phyloP scores from a whole-genome alignment of 495 filamentous ascomycete genomes.

The Oleoguttula mirabilis region DNA sequence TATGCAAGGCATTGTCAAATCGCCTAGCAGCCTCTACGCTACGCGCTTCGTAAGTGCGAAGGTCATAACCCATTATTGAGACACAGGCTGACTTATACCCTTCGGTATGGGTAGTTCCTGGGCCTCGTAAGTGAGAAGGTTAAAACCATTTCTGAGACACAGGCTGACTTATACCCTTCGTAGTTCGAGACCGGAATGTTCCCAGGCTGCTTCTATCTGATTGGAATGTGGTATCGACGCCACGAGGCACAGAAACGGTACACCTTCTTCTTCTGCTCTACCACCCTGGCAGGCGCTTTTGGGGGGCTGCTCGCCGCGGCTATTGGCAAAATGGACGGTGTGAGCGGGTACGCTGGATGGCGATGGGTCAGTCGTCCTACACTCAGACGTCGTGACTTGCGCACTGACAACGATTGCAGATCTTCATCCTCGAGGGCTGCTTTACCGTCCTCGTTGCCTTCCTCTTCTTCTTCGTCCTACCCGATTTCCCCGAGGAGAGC shows the following conservation, averaged over 20 bases:
- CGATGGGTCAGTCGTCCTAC: conserved; percentile 44
- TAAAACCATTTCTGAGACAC: too few species aligned
- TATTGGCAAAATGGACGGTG: conserved; percentile 67
- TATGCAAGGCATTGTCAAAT: conserved; percentile 68
- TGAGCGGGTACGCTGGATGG: conserved; percentile 68
- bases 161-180: too few species aligned
- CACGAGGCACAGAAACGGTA: conserved; percentile 79
- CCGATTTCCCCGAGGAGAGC: conserved; percentile 59
- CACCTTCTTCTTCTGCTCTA: conserved; percentile 78
- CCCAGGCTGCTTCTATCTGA: conserved; percentile 44
- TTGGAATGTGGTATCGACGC: conserved; percentile 64
- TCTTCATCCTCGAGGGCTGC: conserved; percentile 52
- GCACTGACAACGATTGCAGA: conserved; percentile 1
- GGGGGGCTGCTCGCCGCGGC: conserved; percentile 35
- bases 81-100: too few species aligned
- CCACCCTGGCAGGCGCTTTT: conserved; percentile 41
- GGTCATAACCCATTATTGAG: too few species aligned
- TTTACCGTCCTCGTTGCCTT: conserved; percentile 63
- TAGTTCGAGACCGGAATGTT: conserved; percentile 87
- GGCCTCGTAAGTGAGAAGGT: too few species aligned
- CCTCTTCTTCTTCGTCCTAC: conserved; percentile 66
- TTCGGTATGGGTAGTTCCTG: too few species aligned
- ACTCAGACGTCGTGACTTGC: background rate
- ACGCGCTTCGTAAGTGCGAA: conserved; percentile 85
- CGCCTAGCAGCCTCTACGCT: conserved; percentile 64